phyloP scores from a whole-genome alignment of 441 rosid genomes.

The Populus hybrid region DNA sequence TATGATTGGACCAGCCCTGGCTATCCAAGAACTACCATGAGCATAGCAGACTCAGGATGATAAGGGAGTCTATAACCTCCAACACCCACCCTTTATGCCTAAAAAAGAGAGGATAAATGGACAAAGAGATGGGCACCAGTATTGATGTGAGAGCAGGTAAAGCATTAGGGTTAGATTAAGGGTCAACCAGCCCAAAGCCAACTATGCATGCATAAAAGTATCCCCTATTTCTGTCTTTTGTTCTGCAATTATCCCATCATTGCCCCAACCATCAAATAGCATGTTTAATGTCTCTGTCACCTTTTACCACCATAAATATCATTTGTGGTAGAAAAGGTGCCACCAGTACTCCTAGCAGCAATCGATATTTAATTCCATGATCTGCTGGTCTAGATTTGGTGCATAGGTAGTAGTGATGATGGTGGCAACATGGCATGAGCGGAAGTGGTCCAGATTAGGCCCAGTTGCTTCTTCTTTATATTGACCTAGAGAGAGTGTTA shows the following conservation, averaged over 20 bases:
- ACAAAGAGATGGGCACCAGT: background rate
- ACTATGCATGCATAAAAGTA: background rate
- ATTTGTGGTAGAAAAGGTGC: background rate
- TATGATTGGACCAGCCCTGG: background rate
- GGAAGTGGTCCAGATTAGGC: background rate
- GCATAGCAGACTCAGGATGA: background rate
- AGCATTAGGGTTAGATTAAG: background rate
- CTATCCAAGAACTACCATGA: background rate
- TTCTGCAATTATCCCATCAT: background rate
- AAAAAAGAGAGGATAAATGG: background rate
- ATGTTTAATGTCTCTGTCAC: background rate
- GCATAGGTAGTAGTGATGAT: background rate
- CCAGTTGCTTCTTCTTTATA: background rate
- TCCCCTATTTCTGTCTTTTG: background rate
- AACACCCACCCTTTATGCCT: background rate
- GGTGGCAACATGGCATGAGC: background rate
- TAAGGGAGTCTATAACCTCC: background rate
- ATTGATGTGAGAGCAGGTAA: background rate
- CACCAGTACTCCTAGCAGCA: background rate
- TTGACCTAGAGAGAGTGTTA: background rate
- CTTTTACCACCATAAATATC: background rate
- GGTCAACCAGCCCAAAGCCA: background rate
- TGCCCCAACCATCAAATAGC: background rate
- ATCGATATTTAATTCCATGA: background rate
- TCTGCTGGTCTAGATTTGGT: background rate